Percentiles rank a stretch among this genome's conserved stretches.
phyloP scores from a whole-genome alignment of 768 basidiomycete genomes.

The Auricularia sp. region DNA sequence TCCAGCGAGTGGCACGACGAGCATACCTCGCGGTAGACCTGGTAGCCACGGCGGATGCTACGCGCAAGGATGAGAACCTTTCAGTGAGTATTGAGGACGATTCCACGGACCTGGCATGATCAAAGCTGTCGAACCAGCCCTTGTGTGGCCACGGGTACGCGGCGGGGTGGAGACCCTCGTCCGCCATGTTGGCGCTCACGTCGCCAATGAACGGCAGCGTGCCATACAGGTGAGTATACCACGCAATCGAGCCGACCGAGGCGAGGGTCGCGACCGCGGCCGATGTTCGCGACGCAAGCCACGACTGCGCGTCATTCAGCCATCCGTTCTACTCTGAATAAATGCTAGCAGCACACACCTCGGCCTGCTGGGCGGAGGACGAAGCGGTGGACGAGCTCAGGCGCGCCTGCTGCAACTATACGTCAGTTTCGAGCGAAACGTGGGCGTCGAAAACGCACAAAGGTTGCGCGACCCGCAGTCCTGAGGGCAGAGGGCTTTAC shows the following conservation, averaged over 20 bases:
- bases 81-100: slow-evolving; percentile 10
- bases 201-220: slow-evolving; percentile 81
- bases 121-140: slow-evolving; percentile 82
- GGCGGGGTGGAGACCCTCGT: slow-evolving; percentile 88
- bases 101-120: slow-evolving; percentile 75
- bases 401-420: slow-evolving; percentile 31
- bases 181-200: slow-evolving; percentile 86
- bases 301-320: slow-evolving; percentile 33
- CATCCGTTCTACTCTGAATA: not conserved
- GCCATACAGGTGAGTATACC: slow-evolving; percentile 95
- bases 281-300: slow-evolving; percentile 48
- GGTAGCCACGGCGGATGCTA: slow-evolving; percentile 91
- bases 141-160: slow-evolving; percentile 87
- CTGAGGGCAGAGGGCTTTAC: not conserved
- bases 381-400: slow-evolving; percentile 40
- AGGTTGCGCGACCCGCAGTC: not conserved
- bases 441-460: not conserved
- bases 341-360: slow-evolving; percentile 30
- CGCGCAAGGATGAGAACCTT: slow-evolving; percentile 8
- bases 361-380: slow-evolving; percentile 39
- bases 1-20: slow-evolving; percentile 98
- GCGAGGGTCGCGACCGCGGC: slow-evolving; percentile 43
- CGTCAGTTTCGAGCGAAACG: not conserved
- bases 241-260: slow-evolving; percentile 84
- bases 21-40: slow-evolving; percentile 98